phyloP scores from a whole-genome alignment of 306 rosid genomes.

The Lathyrus tuberosus region DNA sequence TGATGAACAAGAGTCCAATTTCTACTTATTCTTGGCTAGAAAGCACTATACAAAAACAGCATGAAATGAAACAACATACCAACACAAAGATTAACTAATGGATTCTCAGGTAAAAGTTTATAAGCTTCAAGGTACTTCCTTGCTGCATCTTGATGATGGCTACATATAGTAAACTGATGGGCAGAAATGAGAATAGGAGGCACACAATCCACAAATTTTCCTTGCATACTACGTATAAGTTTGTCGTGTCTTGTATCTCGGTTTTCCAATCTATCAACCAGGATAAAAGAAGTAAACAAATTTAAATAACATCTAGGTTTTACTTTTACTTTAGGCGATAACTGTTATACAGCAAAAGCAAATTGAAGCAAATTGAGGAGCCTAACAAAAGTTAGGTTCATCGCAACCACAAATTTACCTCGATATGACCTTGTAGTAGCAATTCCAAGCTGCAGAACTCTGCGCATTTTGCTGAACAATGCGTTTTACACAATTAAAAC shows the following conservation, averaged over 20 bases:
- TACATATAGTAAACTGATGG: slow-evolving; percentile 67
- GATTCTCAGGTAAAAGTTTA: slow-evolving; percentile 69
- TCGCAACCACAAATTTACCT: slow-evolving; percentile 51
- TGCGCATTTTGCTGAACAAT: slow-evolving; percentile 81
- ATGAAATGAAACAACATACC: slow-evolving; percentile 53
- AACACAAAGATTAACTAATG: slow-evolving; percentile 84
- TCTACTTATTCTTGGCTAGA: slow-evolving; percentile 24
- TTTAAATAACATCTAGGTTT: slow-evolving; percentile 10
- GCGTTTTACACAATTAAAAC: slow-evolving; percentile 80
- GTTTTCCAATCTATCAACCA: slow-evolving; percentile 65
- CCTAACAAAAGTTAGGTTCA: slow-evolving; percentile 18
- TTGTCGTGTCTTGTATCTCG: slow-evolving; percentile 76
- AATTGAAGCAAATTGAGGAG: background rate
- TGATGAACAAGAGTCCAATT: slow-evolving; percentile 9
- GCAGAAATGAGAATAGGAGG: slow-evolving; percentile 80
- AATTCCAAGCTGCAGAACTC: slow-evolving; percentile 90
- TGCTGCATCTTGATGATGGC: slow-evolving; percentile 92
- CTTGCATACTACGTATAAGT: slow-evolving; percentile 64
- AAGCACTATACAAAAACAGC: slow-evolving; percentile 14
- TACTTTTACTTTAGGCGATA: slow-evolving; percentile 13
- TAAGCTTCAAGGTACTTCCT: slow-evolving; percentile 92
- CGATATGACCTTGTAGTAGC: slow-evolving; percentile 90
- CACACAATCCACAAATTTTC: slow-evolving; percentile 67
- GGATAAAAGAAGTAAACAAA: slow-evolving; percentile 30
- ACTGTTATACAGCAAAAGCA: slow-evolving; percentile 25